A percentile compares a stretch with the other conserved stretches of the same genome.
Evolutionary conservation across 257 asterid genomes (phyloP).

Genomic region (Petunia secreta): DNA sequence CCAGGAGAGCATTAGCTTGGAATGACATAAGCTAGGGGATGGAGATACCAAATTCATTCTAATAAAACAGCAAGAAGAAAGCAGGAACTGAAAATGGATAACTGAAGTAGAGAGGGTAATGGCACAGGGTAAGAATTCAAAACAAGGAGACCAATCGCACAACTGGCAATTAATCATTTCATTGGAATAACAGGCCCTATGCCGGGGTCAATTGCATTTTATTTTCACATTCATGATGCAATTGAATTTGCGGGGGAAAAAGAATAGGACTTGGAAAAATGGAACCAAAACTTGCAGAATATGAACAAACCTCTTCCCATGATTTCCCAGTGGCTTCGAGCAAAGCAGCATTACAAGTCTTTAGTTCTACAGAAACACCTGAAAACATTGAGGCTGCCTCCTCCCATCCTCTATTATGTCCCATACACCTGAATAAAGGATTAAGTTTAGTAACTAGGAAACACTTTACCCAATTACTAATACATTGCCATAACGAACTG

Average conservation of each 20-base stretch:
- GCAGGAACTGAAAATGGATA: neutral
- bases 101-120: neutral
- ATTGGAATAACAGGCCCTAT: neutral
- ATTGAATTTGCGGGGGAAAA: neutral
- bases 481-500: neutral
- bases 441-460: neutral
- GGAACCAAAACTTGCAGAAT: neutral
- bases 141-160: too few relatives aligned
- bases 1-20: neutral
- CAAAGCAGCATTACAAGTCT: constrained; percentile 94
- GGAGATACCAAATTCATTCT: neutral
- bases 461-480: neutral
- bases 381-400: constrained; percentile 93
- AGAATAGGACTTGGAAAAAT: neutral
- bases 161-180: too few relatives aligned
- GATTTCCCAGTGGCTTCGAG: constrained; percentile 85
- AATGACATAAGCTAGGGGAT: neutral
- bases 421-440: constrained; percentile 86
- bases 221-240: constrained; percentile 11
- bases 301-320: constrained; percentile 80
- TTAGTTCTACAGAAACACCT: constrained; percentile 73
- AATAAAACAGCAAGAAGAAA: neutral
- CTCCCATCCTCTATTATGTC: constrained; percentile 96
- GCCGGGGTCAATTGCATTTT: neutral
- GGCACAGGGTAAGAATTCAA: too few relatives aligned